Conservation (phyloP, 2,329 filamentous ascomycete genomes). For the Talaromyces sp. region DNA sequence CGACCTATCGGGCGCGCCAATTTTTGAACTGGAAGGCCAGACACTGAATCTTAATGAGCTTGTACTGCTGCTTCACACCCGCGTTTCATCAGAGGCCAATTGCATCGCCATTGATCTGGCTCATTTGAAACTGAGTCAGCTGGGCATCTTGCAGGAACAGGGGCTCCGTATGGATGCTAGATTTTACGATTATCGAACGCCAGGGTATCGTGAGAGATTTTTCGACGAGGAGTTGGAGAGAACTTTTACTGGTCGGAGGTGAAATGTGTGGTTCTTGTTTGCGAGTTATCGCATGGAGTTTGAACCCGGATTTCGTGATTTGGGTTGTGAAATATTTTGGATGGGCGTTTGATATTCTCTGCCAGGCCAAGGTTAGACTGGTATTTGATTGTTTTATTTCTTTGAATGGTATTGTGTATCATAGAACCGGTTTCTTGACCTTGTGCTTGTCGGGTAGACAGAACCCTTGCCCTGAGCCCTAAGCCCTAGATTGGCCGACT, state of each 20-base stretch:
- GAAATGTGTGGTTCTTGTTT: not conserved
- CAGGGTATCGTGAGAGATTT: not conserved
- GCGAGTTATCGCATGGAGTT: not conserved
- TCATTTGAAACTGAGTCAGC: not conserved
- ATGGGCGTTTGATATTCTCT: not conserved
- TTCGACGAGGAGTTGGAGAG: not conserved
- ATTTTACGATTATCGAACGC: not conserved
- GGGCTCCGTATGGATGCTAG: not conserved
- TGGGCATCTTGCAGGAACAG: not conserved
- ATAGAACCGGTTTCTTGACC: not conserved
- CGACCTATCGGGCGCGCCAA: not conserved
- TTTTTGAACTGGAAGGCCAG: not conserved
- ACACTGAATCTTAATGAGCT: not conserved
- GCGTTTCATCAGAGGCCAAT: not conserved
- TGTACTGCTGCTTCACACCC: not conserved
- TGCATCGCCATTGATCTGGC: not conserved
- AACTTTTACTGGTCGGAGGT: not conserved
- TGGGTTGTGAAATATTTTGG: not conserved
- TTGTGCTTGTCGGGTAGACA: not conserved
- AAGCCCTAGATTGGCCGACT: not conserved
- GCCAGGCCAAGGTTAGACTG: not conserved
- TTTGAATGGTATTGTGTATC: not conserved
- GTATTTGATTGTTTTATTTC: not conserved
- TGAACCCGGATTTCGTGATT: not conserved
- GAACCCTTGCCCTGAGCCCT: not conserved